phyloP scores from a whole-genome alignment of 495 filamentous ascomycete species.

The Penicillium odoratum region DNA sequence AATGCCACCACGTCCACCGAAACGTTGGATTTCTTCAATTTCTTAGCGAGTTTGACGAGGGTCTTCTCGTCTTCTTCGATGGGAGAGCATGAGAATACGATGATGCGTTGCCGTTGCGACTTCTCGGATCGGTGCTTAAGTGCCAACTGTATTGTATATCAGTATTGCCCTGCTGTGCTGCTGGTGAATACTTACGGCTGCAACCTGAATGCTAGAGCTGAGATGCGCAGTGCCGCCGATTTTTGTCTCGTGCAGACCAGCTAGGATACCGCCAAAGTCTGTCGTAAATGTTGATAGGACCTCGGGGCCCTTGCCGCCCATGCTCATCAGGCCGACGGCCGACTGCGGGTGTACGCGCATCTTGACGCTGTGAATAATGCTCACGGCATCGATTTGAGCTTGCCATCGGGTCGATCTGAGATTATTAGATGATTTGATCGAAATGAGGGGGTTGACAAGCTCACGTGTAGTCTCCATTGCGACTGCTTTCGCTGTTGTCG shows the following conservation, averaged over 20 bases:
- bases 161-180: conserved; percentile 5
- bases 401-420: conserved; percentile 85
- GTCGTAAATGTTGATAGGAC: conserved; percentile 93
- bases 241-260: conserved; percentile 91
- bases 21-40: conserved; percentile 96
- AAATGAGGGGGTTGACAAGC: conserved; percentile 11
- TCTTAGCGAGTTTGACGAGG: conserved; percentile 86
- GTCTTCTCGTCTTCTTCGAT: conserved; percentile 86
- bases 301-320: conserved; percentile 96
- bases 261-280: conserved; percentile 91
- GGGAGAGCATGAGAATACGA: conserved; percentile 92
- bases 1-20: conserved; percentile 93
- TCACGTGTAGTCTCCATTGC: conserved; percentile 88
- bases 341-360: conserved; percentile 94
- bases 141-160: conserved; percentile 63
- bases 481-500: conserved; percentile 96
- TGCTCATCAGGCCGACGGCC: conserved; percentile 96
- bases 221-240: conserved; percentile 85
- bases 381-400: conserved; percentile 91
- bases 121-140: conserved; percentile 98
- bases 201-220: conserved; percentile 90
- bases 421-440: conserved; percentile 20
- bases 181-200: conserved; percentile 63
- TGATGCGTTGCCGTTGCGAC: conserved; percentile 88
- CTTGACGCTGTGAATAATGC: conserved; percentile 91